Evolutionary conservation across 371 early-diverging fungal species (phyloP), one percentile per base, ranked within the genome.

Genomic region (Lichtheimia hyalospora): DNA sequence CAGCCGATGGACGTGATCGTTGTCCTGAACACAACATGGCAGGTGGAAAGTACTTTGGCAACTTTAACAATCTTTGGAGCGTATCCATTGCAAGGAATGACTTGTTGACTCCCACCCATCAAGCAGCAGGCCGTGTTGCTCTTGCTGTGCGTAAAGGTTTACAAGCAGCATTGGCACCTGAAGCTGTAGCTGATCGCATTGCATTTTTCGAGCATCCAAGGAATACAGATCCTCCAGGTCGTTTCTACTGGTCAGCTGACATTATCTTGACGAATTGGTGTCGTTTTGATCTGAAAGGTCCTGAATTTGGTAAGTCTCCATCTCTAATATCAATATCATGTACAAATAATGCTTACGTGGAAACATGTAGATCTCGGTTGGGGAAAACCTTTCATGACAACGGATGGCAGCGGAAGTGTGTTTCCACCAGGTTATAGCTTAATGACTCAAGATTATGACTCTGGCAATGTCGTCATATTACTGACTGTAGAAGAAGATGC

Each of bases 191-290:
- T 43, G 49, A 70, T 43, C 67, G 64, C 55, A 63, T 77, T 54
- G 51, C 69, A 21, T 77, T 77, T 24, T 73, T 73, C 48, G 75
- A 77, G 15, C 41, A 48, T 40, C 67, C 71, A 18, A 42, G 58
- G 21, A 28, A 10, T 1, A 15, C 6, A 1, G 10, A 53, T 20
- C 52, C 52, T 51, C 34, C 52, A 24, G 28, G 52, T 51, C 69
- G 73, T 51, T 61, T 77, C 10, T 15, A 13, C n/a, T 77, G 64
- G 64, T n/a, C 61, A 10, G 73, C 75, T 27, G 78, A 77, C 58
- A 13, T 77, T 1, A 68, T 74, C 2, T 63, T 75, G 46, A 73
- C 78, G 8, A 77, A 77, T 48, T 77, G 78, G 78, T 77, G 71
- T 48, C 63, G 59, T 53, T 72, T 72, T 69, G 78, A 77, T 63